Evolutionary conservation across 805 yeast genomes (phyloP).

Genomic region (Candida dendrica): DNA sequence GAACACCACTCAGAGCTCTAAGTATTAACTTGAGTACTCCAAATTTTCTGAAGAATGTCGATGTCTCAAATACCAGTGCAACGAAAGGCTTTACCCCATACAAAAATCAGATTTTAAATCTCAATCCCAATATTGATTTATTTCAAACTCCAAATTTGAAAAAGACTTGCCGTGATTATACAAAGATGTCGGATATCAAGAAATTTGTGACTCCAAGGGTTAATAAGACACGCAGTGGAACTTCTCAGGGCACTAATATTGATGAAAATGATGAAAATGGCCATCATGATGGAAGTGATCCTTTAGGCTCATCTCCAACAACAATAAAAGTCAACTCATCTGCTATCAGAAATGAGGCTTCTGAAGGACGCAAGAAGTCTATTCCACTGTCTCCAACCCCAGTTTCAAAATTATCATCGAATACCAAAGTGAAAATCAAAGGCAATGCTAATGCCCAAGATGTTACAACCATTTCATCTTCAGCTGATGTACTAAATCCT

Average conservation of each 20-base stretch:
- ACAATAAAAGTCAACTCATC: conserved; percentile 22
- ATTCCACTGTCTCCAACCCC: conserved; percentile 21
- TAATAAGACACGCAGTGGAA: conserved; percentile 3
- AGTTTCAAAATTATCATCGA: conserved; percentile 6
- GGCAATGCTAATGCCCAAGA: too few species aligned
- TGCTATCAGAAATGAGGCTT: conserved; percentile 14
- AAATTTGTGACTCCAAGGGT: not conserved
- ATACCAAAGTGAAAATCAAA: too few species aligned
- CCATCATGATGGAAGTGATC: not conserved
- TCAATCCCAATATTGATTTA: conserved; percentile 10
- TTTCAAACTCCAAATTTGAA: conserved; percentile 15
- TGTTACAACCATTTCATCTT: not conserved
- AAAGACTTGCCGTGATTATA: conserved; percentile 1
- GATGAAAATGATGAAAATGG: not conserved
- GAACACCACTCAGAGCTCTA: conserved; percentile 18
- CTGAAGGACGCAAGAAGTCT: conserved; percentile 1
- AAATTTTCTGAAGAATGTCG: conserved; percentile 17
- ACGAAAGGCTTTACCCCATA: conserved; percentile 16
- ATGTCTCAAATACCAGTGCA: conserved; percentile 3
- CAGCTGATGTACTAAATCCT: not conserved
- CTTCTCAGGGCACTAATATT: too few species aligned
- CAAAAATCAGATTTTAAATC: conserved; percentile 15
- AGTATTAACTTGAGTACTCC: conserved; percentile 20
- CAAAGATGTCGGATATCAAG: not conserved
- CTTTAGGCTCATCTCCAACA: conserved; percentile 18